Evolutionary conservation across 352 stramenopile species (phyloP).

Genomic region (Pythium rhizo-oryzae): DNA sequence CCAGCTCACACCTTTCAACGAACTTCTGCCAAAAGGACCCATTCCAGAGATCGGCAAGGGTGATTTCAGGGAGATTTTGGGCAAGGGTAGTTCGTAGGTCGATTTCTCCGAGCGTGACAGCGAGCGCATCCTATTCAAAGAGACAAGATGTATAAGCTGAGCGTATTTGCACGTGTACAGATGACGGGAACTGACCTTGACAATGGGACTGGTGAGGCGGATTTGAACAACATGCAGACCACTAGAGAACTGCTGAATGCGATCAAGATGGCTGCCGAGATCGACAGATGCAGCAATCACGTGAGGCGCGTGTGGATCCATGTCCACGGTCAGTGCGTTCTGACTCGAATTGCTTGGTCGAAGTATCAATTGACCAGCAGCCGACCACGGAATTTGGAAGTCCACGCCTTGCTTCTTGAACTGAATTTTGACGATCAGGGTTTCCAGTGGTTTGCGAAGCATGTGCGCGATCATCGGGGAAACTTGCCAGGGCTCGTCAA

Average conservation of each 20-base stretch:
- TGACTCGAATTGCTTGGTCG: constrained; percentile 16
- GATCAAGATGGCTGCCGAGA: background rate
- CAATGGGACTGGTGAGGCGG: constrained; percentile 8
- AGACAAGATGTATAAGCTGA: background rate
- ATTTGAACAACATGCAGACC: constrained; percentile 7
- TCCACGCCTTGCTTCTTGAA: constrained; percentile 17
- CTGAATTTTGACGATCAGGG: constrained; percentile 11
- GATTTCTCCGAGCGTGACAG: constrained; percentile 11
- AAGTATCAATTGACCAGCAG: constrained; percentile 5
- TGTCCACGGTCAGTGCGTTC: background rate
- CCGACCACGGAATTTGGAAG: constrained; percentile 1
- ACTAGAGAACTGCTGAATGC: constrained; percentile 7
- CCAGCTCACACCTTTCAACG: constrained; percentile 27
- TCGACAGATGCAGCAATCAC: constrained; percentile 6
- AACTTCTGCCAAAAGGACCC: constrained; percentile 30
- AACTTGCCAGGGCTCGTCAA: constrained; percentile 13
- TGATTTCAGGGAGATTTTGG: background rate
- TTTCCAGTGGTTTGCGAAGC: constrained; percentile 9
- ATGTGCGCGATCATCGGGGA: constrained; percentile 18
- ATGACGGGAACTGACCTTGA: constrained; percentile 10
- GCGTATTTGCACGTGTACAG: background rate
- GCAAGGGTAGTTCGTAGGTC: background rate
- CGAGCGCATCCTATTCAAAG: constrained; percentile 5
- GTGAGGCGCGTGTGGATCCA: background rate
- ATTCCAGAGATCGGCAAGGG: constrained; percentile 27